These are phyloP conservation scores for Candida peoriensis DNA, from an alignment of 805 yeast genomes.

Conservation along the genomic window DNA sequence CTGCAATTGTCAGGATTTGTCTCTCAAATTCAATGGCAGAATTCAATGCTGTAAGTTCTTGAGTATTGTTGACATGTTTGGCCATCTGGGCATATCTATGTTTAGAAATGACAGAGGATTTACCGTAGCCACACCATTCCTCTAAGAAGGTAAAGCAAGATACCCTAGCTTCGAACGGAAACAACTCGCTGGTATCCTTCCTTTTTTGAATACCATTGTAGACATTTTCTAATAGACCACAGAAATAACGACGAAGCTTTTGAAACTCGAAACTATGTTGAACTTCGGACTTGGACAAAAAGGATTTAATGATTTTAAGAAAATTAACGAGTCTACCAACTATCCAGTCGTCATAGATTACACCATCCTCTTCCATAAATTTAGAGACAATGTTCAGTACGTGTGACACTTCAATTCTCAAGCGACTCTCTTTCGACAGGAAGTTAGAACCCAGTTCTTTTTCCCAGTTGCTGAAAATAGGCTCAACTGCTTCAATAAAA, in stretches of 20 bases:
- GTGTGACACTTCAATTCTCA: constrained; percentile 75
- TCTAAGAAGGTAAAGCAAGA: constrained; percentile 78
- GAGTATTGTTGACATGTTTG: constrained; percentile 31
- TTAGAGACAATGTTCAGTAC: constrained; percentile 66
- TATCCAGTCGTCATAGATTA: constrained; percentile 65
- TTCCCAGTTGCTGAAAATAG: constrained; percentile 52
- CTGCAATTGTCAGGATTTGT: constrained; percentile 60
- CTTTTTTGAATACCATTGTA: constrained; percentile 48
- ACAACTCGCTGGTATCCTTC: constrained; percentile 43
- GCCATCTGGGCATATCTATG: constrained; percentile 62
- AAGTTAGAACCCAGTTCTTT: constrained; percentile 35
- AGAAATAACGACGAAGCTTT: constrained; percentile 73
- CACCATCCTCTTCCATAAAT: constrained; percentile 44
- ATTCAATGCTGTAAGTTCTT: constrained; percentile 43
- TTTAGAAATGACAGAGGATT: constrained; percentile 49
- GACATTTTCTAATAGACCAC: constrained; percentile 75
- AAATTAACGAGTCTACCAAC: constrained; percentile 57
- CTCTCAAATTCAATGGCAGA: constrained; percentile 81
- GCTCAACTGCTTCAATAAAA: constrained; percentile 69
- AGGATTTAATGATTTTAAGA: constrained; percentile 55
- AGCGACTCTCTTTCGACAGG: constrained; percentile 34
- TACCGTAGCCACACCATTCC: constrained; percentile 95
- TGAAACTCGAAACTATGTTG: constrained; percentile 72
- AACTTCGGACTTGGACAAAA: constrained; percentile 49
- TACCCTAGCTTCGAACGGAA: constrained; percentile 84